These are phyloP conservation scores for Barbarea vulgaris DNA, from an alignment of 345 rosid species.

Conservation along the genomic window DNA sequence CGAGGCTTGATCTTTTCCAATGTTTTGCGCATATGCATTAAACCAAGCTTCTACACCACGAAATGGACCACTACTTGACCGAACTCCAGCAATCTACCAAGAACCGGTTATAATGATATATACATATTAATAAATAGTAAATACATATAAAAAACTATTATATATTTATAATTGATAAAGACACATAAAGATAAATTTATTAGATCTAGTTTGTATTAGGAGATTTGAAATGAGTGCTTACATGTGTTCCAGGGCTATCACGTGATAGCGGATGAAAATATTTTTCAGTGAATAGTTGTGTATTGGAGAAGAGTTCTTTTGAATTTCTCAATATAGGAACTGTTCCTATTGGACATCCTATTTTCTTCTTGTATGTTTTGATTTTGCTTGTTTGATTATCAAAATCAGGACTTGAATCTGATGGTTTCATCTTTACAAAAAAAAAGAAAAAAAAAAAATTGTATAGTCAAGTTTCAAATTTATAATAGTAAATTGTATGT, in stretches of 20 bases:
- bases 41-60: neutral
- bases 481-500: neutral
- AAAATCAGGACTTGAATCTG: neutral
- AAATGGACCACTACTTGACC: neutral
- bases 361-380: neutral
- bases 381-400: neutral
- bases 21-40: neutral
- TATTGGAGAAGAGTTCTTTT: neutral
- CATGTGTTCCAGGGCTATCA: constrained; percentile 10
- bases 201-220: neutral
- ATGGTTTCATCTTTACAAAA: constrained; percentile 4
- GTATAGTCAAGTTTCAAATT: neutral
- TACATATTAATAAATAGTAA: neutral
- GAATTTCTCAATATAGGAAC: constrained; percentile 14
- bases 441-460: too few species aligned
- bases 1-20: too few species aligned
- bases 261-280: neutral
- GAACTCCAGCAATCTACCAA: constrained; percentile 10
- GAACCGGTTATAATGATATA: neutral
- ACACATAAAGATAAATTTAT: neutral
- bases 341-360: constrained; percentile 1
- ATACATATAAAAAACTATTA: too few species aligned
- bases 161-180: too few species aligned
- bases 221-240: neutral
- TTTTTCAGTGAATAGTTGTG: neutral